phyloP scores from a whole-genome alignment of 306 rosid genomes.

The Medicago arabica region DNA sequence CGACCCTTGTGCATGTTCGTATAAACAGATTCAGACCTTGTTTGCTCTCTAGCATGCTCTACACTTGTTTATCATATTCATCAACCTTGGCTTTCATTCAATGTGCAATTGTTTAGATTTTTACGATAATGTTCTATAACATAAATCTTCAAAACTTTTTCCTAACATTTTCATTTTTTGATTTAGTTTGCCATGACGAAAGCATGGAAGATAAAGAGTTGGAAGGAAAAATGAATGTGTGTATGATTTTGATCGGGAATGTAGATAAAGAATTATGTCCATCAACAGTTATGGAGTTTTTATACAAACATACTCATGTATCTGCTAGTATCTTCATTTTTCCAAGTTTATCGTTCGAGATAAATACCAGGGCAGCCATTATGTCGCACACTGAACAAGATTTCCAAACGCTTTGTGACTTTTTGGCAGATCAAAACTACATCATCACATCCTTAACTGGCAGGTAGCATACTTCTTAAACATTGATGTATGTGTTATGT shows the following conservation, averaged over 20 bases:
- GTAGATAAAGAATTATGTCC: conserved; percentile 61
- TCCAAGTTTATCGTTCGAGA: conserved; percentile 55
- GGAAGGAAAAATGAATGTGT: conserved; percentile 50
- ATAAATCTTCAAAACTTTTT: background rate
- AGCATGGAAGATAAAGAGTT: conserved; percentile 56
- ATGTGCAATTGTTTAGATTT: too few species aligned
- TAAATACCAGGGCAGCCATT: conserved; percentile 58
- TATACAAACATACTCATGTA: conserved; percentile 50
- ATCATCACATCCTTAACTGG: conserved; percentile 38
- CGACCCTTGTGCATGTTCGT: too few species aligned
- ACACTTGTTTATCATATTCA: too few species aligned
- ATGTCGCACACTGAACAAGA: conserved; percentile 49
- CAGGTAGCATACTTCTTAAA: conserved; percentile 39
- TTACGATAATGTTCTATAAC: too few species aligned
- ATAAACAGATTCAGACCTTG: too few species aligned
- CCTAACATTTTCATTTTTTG: conserved; percentile 2
- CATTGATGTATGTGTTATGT: conserved; percentile 1
- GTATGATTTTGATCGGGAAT: conserved; percentile 69
- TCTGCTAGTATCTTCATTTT: conserved; percentile 55
- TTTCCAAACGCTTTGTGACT: conserved; percentile 49
- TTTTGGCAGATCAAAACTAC: conserved; percentile 61
- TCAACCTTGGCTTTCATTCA: too few species aligned
- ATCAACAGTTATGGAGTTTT: conserved; percentile 54
- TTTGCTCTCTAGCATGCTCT: too few species aligned
- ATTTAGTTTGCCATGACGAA: conserved; percentile 27